Evolutionary conservation across 441 rosid genomes (phyloP).

Genomic region (Erodium trifolium): DNA sequence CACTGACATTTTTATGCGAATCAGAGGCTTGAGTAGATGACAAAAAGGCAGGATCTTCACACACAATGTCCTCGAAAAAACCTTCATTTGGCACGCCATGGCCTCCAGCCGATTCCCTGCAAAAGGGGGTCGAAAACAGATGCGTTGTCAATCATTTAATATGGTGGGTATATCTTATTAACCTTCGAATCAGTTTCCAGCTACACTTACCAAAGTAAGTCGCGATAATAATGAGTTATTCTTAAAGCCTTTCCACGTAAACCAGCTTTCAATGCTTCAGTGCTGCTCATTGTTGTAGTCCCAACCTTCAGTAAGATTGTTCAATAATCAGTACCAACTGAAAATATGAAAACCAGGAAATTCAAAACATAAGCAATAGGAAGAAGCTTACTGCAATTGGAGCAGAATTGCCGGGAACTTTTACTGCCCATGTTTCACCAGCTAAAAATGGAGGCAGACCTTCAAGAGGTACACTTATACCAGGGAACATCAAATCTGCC

Average conservation of each 20-base stretch:
- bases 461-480: conserved; percentile 55
- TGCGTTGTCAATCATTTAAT: background rate
- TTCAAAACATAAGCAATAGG: background rate
- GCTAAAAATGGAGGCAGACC: conserved; percentile 63
- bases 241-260: conserved; percentile 89
- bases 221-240: conserved; percentile 72
- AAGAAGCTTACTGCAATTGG: conserved; percentile 66
- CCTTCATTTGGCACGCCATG: conserved; percentile 77
- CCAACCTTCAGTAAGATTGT: conserved; percentile 54
- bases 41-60: conserved; percentile 56
- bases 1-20: conserved; percentile 34
- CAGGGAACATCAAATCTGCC: conserved; percentile 98
- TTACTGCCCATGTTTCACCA: conserved; percentile 83
- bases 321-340: conserved; percentile 14
- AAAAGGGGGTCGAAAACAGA: conserved; percentile 14
- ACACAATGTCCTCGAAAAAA: conserved; percentile 65
- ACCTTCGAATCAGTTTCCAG: conserved; percentile 10
- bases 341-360: background rate
- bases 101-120: conserved; percentile 82
- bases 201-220: conserved; percentile 59
- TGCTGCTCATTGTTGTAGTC: conserved; percentile 66
- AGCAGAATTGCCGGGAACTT: conserved; percentile 89
- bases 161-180: background rate
- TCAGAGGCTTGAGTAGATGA: conserved; percentile 34
- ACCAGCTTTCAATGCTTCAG: conserved; percentile 74